Evolutionary conservation across 805 yeast species (phyloP).

Genomic region (Saccharomycopsis fermentans): DNA sequence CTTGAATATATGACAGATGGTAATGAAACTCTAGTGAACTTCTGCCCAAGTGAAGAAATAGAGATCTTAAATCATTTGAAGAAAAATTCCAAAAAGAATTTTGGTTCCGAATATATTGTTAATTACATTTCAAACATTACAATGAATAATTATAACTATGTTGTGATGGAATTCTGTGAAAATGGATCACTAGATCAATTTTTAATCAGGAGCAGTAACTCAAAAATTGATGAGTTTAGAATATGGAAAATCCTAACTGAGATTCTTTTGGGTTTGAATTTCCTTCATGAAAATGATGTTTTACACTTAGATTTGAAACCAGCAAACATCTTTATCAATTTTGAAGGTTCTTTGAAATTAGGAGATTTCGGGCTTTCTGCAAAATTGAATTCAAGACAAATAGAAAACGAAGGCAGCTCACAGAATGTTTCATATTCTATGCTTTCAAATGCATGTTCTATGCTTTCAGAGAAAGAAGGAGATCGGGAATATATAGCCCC

Average conservation of each 20-base stretch:
- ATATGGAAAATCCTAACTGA: constrained; percentile 94
- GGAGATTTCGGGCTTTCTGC: constrained; percentile 97
- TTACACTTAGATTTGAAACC: constrained; percentile 91
- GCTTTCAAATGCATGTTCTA: background rate
- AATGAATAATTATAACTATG: constrained; percentile 33
- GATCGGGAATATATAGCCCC: constrained; percentile 98
- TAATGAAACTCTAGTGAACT: constrained; percentile 2
- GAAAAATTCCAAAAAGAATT: constrained; percentile 5
- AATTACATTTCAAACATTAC: constrained; percentile 15
- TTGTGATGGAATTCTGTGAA: constrained; percentile 93
- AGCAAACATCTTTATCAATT: constrained; percentile 86
- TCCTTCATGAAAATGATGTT: constrained; percentile 64
- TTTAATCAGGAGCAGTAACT: constrained; percentile 52
- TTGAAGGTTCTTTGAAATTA: constrained; percentile 87
- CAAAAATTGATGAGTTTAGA: constrained; percentile 79
- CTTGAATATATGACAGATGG: constrained; percentile 1
- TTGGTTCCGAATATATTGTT: constrained; percentile 16
- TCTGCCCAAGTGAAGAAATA: constrained; percentile 23
- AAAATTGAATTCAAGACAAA: constrained; percentile 19
- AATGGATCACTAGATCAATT: constrained; percentile 85
- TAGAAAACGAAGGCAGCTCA: background rate
- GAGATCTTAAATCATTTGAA: constrained; percentile 28
- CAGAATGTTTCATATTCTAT: background rate
- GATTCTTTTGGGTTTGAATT: constrained; percentile 69
- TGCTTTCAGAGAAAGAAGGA: constrained; percentile 70